These are phyloP conservation scores for Vaccinium myrtillus DNA, from an alignment of 148 eudicot genomes.

Conservation along the genomic window DNA sequence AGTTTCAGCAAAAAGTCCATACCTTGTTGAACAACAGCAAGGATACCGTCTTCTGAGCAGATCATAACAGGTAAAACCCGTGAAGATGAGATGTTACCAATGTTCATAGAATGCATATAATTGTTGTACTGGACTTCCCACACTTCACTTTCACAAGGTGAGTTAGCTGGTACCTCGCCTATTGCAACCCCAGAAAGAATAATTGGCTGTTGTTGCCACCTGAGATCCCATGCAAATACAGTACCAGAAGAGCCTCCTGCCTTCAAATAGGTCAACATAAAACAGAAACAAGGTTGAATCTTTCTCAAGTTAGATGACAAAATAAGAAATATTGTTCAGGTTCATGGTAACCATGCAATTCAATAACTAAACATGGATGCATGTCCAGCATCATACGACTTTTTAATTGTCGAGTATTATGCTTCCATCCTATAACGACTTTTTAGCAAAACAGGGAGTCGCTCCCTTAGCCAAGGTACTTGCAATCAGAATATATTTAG, in stretches of 20 bases:
- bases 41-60: conserved; percentile 95
- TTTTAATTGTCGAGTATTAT: neutral
- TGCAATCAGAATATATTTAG: neutral
- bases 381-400: neutral
- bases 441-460: neutral
- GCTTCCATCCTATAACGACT: too few relatives aligned
- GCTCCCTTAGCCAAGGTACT: neutral
- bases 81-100: conserved; percentile 52
- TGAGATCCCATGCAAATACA: conserved; percentile 90
- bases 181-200: conserved; percentile 65
- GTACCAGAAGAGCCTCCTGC: conserved; percentile 96
- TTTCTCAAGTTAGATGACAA: neutral
- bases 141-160: conserved; percentile 78
- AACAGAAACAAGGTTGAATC: neutral
- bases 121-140: conserved; percentile 93
- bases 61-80: conserved; percentile 78
- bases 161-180: conserved; percentile 37
- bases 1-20: conserved; percentile 1
- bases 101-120: conserved; percentile 55
- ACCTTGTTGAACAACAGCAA: conserved; percentile 85
- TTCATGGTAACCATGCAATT: neutral
- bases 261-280: conserved; percentile 36
- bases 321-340: neutral
- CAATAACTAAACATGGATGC: neutral
- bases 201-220: conserved; percentile 85